Evolutionary conservation across 2,329 filamentous ascomycete genomes (phyloP), one percentile per base, ranked within the genome.

Genomic region (Alternaria burnsii): DNA sequence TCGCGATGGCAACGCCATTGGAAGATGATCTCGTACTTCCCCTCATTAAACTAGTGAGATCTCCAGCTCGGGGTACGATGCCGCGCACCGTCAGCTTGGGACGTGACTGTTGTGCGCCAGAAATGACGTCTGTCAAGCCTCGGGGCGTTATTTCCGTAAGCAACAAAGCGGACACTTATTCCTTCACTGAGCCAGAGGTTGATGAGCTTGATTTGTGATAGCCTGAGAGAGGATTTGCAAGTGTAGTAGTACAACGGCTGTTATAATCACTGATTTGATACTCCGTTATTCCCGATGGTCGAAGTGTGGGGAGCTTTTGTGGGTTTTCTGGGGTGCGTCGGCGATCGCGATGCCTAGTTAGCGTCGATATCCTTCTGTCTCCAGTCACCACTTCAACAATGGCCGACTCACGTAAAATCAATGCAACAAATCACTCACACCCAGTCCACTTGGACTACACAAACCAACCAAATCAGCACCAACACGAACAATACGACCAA

Each of bases 41-140:
- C 62, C 64, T 61, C 62, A 55, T 36, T 51, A 34, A 44, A 22
- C 41, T 56, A 64, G 58, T 34, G 14, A 40, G 26, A 47, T 59
- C 18, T 18, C 5, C 56, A 42, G 22, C 18, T 55, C 38, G 42
- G 40, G 56, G 44, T 55, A 59, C 50, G 56, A 43, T 56, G 28
- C 59, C 57, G 36, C 59, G 44, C 52, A 57, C 47, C 48, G 20
- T 65, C 42, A 61, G 52, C 62, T 54, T 56, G n/a, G 36, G 52
- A 28, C 12, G 46, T 59, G 52, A 56, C 60, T 22, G 40, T 58
- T 42, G 41, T 41, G 48, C 55, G 54, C 56, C 34, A 57, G 46
- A 22, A 59, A 68, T 68, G 61, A 68, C 65, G 63, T 63, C 52
- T 59, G 50, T 50, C 46, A 48, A 50, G 44, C 44, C 44, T 34